Base-by-base conservation (phyloP, 225 moss, liverwort and hornwort species). In the Rhytidiadelphus loreus region DNA sequence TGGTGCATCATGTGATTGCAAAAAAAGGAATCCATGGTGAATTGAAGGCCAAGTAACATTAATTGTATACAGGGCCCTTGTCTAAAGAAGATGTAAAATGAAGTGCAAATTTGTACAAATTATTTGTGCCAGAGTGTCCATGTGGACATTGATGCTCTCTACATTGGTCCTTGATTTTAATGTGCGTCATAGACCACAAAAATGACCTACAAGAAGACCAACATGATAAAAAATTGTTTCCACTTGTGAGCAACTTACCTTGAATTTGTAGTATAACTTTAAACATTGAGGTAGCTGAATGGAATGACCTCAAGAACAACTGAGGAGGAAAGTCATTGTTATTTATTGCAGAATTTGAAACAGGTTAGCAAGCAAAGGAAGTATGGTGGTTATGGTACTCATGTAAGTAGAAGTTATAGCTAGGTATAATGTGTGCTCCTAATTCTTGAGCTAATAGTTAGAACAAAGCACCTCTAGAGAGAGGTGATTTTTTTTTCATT, bases 251-350 rank as follows among this genome's bases (percentile, higher is more conserved):
- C 46, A 44, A 30, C 30, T 2, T 73, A 3, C 11, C 48, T 9
- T 46, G 72, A 29, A 46, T 46, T 73, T 0, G 0, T 46, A 73
- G 44, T 5, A 33, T 21, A 33, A 21, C 33, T 75, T 33, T 13
- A 33, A 75, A 75, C 8, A 50, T 0, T 4, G 5, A 20, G 20
- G 12, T 0, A 0, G 3, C 13, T 21, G 1, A 4, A 1, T 50
- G 21, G 12, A 50, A 3, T 13, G 13, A 32, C 0, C 3, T 21
- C 32, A 12, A 50, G 50, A 50, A 13, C 20, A 32, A 75, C 2
- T 1, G 0, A 73, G 30, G 32, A 12, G 5, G n/a, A 43, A 26
- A 43, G 43, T 1, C 74, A 74, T 48, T 48, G 32, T 32, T 12
- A 48, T 75, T 75, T 33, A 11, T 52, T 22, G 13, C 0, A 8